These are phyloP conservation scores for Bassia scoparia DNA, from an alignment of 148 eudicot genomes.

Conservation along the genomic window DNA sequence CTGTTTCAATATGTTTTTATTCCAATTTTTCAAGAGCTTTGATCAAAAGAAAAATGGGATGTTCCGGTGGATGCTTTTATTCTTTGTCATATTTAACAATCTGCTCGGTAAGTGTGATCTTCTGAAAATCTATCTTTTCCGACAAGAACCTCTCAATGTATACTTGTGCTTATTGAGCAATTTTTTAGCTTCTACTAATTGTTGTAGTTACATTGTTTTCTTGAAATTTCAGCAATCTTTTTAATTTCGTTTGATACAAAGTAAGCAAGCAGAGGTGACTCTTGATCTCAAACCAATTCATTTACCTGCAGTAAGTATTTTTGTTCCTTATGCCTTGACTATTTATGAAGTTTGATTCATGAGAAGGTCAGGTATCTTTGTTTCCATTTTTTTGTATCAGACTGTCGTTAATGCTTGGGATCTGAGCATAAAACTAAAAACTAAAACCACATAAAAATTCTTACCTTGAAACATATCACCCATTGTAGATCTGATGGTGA, in stretches of 20 bases:
- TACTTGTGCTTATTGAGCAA: too few relatives aligned
- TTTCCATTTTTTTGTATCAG: neutral
- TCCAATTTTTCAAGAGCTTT: constrained; percentile 56
- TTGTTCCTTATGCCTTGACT: neutral
- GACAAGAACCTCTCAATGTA: neutral
- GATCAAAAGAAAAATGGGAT: constrained; percentile 70
- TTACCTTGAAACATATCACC: neutral
- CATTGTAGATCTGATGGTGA: neutral
- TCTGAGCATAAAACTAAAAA: neutral
- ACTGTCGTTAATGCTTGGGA: neutral
- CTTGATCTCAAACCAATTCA: constrained; percentile 87
- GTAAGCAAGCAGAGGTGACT: constrained; percentile 79
- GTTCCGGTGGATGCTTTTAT: constrained; percentile 79
- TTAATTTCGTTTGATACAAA: constrained; percentile 81
- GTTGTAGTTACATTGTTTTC: neutral
- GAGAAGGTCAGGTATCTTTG: neutral
- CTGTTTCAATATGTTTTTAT: constrained; percentile 8
- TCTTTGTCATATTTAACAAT: constrained; percentile 75
- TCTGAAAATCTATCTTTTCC: constrained; percentile 4
- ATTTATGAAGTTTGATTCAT: neutral
- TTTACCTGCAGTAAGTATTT: constrained; percentile 79
- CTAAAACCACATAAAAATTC: neutral
- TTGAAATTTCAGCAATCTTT: constrained; percentile 60
- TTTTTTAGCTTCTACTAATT: neutral
- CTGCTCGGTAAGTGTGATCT: constrained; percentile 55